phyloP scores from a whole-genome alignment of 805 yeast genomes.

The Scheffersomyces lignosus region DNA sequence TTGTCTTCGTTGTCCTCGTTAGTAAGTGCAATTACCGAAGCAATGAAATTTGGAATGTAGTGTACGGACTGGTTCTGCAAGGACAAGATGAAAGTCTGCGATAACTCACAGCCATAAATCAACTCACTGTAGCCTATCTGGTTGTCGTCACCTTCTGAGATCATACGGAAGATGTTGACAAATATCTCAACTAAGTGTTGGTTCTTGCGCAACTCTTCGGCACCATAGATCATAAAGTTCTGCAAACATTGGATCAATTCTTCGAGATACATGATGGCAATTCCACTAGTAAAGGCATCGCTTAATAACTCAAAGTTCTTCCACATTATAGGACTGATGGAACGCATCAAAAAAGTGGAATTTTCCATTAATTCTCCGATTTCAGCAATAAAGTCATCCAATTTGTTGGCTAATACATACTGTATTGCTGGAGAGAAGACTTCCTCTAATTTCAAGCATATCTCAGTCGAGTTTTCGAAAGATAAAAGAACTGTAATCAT shows the following conservation, averaged over 20 bases:
- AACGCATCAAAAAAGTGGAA: conserved; percentile 37
- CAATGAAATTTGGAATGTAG: conserved; percentile 47
- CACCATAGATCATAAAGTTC: conserved; percentile 62
- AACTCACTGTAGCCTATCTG: conserved; percentile 55
- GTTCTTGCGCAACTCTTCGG: conserved; percentile 39
- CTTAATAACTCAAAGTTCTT: conserved; percentile 53
- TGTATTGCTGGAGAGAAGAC: conserved; percentile 68
- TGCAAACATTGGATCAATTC: conserved; percentile 74
- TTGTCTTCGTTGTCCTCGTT: conserved; percentile 26
- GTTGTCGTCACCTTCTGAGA: conserved; percentile 47
- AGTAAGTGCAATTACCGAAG: conserved; percentile 42
- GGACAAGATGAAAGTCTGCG: conserved; percentile 62
- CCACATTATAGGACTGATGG: conserved; percentile 72
- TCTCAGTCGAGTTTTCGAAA: conserved; percentile 74
- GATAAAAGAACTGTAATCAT: conserved; percentile 78
- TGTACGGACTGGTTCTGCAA: conserved; percentile 49
- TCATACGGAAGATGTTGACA: conserved; percentile 48
- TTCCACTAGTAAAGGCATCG: conserved; percentile 34
- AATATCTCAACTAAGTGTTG: conserved; percentile 50
- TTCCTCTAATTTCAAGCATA: conserved; percentile 63
- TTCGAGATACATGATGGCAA: conserved; percentile 67
- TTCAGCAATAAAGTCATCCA: conserved; percentile 76
- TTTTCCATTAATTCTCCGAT: conserved; percentile 67
- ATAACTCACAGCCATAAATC: conserved; percentile 57
- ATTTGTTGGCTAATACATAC: conserved; percentile 61